phyloP scores from a whole-genome alignment of 495 filamentous ascomycete genomes.

The Podospora pseudoanserina region DNA sequence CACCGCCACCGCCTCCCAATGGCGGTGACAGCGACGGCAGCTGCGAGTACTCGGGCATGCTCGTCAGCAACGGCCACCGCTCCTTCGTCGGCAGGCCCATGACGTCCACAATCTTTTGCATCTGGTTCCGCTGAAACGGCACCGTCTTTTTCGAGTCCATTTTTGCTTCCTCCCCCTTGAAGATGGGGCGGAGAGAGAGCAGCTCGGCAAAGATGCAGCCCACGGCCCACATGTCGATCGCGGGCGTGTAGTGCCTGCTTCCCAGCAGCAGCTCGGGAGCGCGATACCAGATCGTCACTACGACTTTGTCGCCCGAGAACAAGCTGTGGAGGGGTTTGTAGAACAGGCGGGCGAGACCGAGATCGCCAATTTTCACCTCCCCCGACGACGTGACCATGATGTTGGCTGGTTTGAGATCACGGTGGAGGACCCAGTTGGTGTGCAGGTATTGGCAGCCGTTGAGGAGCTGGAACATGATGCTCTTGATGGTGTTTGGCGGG shows the following conservation, averaged over 20 bases:
- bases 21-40: conserved; percentile 59
- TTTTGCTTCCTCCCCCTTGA: conserved; percentile 98
- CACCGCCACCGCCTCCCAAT: conserved; percentile 18
- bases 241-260: conserved; percentile 88
- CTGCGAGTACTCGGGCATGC: conserved; percentile 79
- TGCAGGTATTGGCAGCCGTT: conserved; percentile 94
- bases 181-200: conserved; percentile 85
- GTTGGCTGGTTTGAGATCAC: conserved; percentile 95
- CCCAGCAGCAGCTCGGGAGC: conserved; percentile 92
- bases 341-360: conserved; percentile 88
- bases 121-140: conserved; percentile 95
- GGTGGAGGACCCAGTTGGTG: conserved; percentile 94
- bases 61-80: conserved; percentile 74
- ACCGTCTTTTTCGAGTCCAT: conserved; percentile 98
- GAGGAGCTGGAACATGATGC: conserved; percentile 89
- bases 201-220: conserved; percentile 98
- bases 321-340: conserved; percentile 88
- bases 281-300: conserved; percentile 99
- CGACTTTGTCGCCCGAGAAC: conserved; percentile 94
- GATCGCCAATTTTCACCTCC: conserved; percentile 88
- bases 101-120: conserved; percentile 97
- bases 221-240: conserved; percentile 95
- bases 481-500: conserved; percentile 81
- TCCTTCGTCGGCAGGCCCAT: conserved; percentile 88
- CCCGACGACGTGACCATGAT: conserved; percentile 94